Percentiles rank a stretch among this genome's conserved stretches.
Conservation (phyloP, 176 grass and related monocot genomes). For the Raddia guianensis region DNA sequence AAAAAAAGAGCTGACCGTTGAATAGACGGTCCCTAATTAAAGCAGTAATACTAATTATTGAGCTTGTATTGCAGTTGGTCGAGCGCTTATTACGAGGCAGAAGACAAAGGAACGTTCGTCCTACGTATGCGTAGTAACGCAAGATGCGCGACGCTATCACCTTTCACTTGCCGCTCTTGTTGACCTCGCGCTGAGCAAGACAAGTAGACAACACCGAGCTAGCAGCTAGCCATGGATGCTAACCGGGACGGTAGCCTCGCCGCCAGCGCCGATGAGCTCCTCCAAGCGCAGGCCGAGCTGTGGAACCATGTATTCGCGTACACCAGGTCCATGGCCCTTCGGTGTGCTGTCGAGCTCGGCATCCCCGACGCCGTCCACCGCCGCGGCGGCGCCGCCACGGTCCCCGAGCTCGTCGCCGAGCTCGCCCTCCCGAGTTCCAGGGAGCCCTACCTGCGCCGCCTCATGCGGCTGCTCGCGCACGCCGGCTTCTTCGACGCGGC, state of each 20-base stretch:
- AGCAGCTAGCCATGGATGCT: conserved; percentile 33
- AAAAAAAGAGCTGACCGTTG: no score
- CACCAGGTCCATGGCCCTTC: conserved; percentile 69
- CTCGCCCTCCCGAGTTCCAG: conserved; percentile 48
- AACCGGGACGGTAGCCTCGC: not conserved
- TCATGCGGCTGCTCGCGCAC: conserved; percentile 61
- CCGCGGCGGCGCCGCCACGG: conserved; percentile 34
- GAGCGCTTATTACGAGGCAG: no score
- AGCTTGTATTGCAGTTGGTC: no score
- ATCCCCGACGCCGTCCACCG: conserved; percentile 57
- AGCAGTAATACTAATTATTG: no score
- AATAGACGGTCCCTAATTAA: no score
- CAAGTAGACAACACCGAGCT: not conserved
- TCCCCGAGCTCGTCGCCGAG: conserved; percentile 40
- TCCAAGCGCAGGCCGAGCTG: conserved; percentile 51
- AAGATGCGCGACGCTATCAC: no score
- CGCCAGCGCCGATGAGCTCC: conserved; percentile 29
- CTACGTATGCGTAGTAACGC: no score
- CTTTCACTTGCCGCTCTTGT: not conserved
- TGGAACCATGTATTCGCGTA: conserved; percentile 66
- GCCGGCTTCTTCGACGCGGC: conserved; percentile 46
- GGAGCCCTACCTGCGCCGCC: conserved; percentile 41
- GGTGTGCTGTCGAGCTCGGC: conserved; percentile 61
- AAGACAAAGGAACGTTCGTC: no score
- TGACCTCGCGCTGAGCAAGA: not conserved